A percentile compares a stretch with the other conserved stretches of the same genome.
Conservation (phyloP, 805 yeast species). For the Pachysolen tannophilus region DNA sequence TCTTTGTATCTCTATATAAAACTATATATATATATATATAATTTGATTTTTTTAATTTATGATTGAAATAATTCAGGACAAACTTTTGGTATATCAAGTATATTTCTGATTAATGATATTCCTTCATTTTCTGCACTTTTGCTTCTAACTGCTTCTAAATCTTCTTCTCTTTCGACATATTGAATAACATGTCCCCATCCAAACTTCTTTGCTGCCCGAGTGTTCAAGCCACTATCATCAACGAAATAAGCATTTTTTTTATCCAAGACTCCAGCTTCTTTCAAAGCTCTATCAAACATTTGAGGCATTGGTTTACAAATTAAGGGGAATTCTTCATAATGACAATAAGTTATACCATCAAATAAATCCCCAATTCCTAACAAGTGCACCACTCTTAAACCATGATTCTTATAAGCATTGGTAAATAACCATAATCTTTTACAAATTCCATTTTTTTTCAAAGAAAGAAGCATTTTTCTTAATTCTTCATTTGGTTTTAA, state of each 20-base stretch:
- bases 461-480: constrained; percentile 40
- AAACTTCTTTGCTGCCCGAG: constrained; percentile 58
- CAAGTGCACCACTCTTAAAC: constrained; percentile 65
- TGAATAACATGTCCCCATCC: constrained; percentile 73
- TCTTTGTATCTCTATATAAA: no score
- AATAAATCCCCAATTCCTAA: constrained; percentile 88
- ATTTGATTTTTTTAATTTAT: no score
- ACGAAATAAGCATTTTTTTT: constrained; percentile 58
- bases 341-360: constrained; percentile 92
- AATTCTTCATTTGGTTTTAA: constrained; percentile 52
- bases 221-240: constrained; percentile 81
- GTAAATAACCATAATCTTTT: constrained; percentile 87
- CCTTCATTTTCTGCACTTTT: constrained; percentile 29
- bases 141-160: constrained; percentile 29
- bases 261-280: constrained; percentile 46
- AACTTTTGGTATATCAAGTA: constrained; percentile 45
- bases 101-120: constrained; percentile 45
- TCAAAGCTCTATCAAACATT: constrained; percentile 59
- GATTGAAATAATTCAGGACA: constrained; percentile 42
- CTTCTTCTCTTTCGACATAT: constrained; percentile 64
- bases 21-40: no score
- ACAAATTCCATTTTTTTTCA: constrained; percentile 43
- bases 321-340: constrained; percentile 62
- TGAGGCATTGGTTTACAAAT: constrained; percentile 83
- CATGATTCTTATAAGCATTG: constrained; percentile 91